phyloP scores from a whole-genome alignment of 78 protist genomes.

The Monosiga brevicollis region DNA sequence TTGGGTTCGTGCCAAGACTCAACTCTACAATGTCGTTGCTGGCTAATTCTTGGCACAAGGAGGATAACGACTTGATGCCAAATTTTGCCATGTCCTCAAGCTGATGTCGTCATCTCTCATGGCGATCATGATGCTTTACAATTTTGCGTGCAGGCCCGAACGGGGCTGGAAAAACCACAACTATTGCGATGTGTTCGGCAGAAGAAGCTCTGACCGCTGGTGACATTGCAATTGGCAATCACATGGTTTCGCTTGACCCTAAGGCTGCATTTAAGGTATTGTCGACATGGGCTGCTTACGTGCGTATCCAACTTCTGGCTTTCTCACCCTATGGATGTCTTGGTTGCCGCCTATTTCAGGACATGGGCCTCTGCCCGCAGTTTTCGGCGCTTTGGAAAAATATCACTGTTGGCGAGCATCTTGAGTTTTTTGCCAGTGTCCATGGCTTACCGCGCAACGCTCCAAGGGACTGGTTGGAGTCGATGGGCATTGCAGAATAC shows the following conservation, averaged over 20 bases:
- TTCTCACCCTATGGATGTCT: background rate
- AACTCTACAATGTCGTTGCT: too few relatives aligned
- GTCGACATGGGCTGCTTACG: background rate
- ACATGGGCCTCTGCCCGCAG: constrained; percentile 1
- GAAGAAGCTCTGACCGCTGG: background rate
- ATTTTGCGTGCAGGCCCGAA: too few relatives aligned
- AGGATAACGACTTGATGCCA: too few relatives aligned
- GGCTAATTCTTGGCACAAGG: too few relatives aligned
- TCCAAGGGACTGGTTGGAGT: background rate
- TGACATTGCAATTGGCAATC: background rate
- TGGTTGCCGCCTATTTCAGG: constrained; percentile 29
- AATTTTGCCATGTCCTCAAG: too few relatives aligned
- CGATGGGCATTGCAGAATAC: constrained; percentile 1
- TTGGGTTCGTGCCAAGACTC: too few relatives aligned
- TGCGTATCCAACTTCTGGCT: background rate
- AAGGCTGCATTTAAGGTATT: background rate
- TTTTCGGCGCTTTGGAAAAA: constrained; percentile 22
- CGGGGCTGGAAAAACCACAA: constrained; percentile 33
- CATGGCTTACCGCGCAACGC: background rate
- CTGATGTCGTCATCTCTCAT: too few relatives aligned
- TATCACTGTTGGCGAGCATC: constrained; percentile 31
- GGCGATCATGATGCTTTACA: too few relatives aligned
- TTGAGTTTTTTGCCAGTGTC: constrained; percentile 20
- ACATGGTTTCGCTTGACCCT: background rate
- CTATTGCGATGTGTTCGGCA: constrained; percentile 9